phyloP scores from a whole-genome alignment of 2,329 filamentous ascomycete genomes.

The Fusarium decemcellulare region DNA sequence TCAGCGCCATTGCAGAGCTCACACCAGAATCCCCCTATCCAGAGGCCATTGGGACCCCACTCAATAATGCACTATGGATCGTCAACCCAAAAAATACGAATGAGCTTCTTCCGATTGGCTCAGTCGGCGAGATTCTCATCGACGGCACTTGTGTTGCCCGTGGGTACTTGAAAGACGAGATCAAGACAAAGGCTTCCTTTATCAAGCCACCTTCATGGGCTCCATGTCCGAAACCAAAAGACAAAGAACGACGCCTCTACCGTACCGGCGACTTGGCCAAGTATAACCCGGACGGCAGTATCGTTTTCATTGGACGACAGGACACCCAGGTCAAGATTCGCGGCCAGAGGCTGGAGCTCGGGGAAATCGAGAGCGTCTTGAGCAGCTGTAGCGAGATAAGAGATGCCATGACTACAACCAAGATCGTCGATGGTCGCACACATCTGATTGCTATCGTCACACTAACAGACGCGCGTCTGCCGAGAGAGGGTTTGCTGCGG shows the following conservation, averaged over 20 bases:
- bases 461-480: too few species aligned
- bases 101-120: neutral
- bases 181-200: neutral
- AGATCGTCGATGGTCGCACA: too few species aligned
- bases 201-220: neutral
- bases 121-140: neutral
- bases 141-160: neutral
- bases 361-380: conserved; percentile 18
- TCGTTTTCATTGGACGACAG: conserved; percentile 3
- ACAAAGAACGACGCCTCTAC: too few species aligned
- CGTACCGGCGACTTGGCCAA: too few species aligned
- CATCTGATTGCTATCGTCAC: too few species aligned
- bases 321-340: conserved; percentile 30
- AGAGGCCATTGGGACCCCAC: neutral
- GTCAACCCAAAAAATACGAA: neutral
- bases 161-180: neutral
- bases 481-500: too few species aligned
- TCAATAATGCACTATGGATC: neutral
- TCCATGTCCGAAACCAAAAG: too few species aligned
- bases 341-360: conserved; percentile 28
- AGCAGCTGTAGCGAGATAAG: neutral
- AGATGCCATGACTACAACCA: too few species aligned
- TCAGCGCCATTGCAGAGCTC: neutral
- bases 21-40: neutral
- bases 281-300: neutral